phyloP scores from a whole-genome alignment of 495 filamentous ascomycete genomes.

The Terfezia boudieri region DNA sequence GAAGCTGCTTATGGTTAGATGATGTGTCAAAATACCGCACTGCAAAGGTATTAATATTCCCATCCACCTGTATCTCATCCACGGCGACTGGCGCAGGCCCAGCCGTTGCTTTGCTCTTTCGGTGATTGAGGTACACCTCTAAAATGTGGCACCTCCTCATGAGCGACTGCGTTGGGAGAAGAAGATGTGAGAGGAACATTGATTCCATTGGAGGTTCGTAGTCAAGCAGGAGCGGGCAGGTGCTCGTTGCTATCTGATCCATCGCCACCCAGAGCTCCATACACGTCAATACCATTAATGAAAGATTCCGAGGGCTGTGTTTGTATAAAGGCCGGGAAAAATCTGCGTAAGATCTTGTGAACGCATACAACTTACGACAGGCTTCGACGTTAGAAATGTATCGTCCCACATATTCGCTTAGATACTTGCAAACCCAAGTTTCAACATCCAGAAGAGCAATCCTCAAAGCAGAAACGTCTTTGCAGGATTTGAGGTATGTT shows the following conservation, averaged over 20 bases:
- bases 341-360: too few species aligned
- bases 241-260: conserved; percentile 28
- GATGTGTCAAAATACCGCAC: conserved; percentile 32
- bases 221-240: conserved; percentile 24
- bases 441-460: background rate
- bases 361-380: too few species aligned
- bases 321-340: too few species aligned
- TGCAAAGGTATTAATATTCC: conserved; percentile 25
- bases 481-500: too few species aligned
- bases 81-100: conserved; percentile 15
- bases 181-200: conserved; percentile 24
- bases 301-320: conserved; percentile 28
- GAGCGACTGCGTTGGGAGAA: conserved; percentile 28
- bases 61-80: too few species aligned
- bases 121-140: conserved; percentile 28
- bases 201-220: conserved; percentile 30
- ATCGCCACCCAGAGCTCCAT: conserved; percentile 43
- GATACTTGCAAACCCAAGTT: background rate
- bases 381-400: too few species aligned
- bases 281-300: conserved; percentile 35
- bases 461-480: too few species aligned
- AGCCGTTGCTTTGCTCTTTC: conserved; percentile 5
- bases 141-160: conserved; percentile 27
- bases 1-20: conserved; percentile 21
- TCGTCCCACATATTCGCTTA: background rate